phyloP scores from a whole-genome alignment of 23 red algal species.

The Gracilaria vermiculophylla region DNA sequence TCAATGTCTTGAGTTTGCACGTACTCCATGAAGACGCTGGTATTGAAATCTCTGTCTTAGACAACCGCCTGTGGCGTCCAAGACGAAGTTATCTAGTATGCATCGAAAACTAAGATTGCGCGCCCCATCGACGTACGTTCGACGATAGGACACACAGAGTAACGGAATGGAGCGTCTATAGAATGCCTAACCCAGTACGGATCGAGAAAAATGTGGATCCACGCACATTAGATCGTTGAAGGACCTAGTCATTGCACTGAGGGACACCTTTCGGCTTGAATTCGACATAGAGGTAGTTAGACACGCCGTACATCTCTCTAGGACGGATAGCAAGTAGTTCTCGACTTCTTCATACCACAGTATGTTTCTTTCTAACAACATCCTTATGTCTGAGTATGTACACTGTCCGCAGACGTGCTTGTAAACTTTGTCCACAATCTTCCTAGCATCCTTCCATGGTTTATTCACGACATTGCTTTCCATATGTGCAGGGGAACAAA shows the following conservation, averaged over 20 bases:
- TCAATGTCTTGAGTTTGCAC: not conserved
- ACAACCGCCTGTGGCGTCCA: slow-evolving; percentile 18
- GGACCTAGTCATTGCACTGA: not conserved
- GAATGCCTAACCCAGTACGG: not conserved
- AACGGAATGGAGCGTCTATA: not conserved
- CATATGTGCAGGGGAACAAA: not conserved
- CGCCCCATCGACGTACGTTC: slow-evolving; percentile 1
- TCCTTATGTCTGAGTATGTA: slow-evolving; percentile 4
- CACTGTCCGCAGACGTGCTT: not conserved
- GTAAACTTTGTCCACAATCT: slow-evolving; percentile 25
- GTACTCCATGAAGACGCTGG: slow-evolving; percentile 6
- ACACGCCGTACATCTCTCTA: slow-evolving; percentile 30
- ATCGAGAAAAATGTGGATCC: slow-evolving; percentile 22
- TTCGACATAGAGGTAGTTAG: not conserved
- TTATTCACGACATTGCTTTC: not conserved
- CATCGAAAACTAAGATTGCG: not conserved
- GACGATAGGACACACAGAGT: not conserved
- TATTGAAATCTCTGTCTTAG: slow-evolving; percentile 5
- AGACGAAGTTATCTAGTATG: not conserved
- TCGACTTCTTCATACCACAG: slow-evolving; percentile 2
- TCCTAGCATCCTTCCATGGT: slow-evolving; percentile 18
- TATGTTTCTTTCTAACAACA: slow-evolving; percentile 7
- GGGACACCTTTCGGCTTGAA: slow-evolving; percentile 1
- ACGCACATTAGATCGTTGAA: slow-evolving; percentile 29
- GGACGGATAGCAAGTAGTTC: not conserved